phyloP scores from a whole-genome alignment of 352 stramenopile species.

The Achlya hypogyna region DNA sequence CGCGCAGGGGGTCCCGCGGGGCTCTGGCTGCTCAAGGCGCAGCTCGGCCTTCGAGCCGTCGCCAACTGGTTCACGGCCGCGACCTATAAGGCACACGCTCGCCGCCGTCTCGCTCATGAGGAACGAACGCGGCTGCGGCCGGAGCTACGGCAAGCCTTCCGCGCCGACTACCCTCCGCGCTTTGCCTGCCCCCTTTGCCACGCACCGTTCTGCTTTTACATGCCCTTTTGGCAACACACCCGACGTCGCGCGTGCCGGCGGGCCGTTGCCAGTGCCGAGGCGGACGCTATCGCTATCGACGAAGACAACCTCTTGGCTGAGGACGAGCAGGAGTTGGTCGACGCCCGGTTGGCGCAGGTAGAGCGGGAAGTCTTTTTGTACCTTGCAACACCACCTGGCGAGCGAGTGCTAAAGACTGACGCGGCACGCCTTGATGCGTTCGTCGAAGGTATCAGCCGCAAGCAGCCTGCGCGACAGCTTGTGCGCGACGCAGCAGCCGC shows the following conservation, averaged over 20 bases:
- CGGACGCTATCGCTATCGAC: neutral
- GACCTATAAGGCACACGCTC: neutral
- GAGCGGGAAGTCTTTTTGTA: neutral
- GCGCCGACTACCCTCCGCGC: neutral
- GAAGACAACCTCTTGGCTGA: neutral
- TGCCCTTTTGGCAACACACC: neutral
- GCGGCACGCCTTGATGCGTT: neutral
- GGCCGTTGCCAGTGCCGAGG: neutral
- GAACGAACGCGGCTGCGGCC: neutral
- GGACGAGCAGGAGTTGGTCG: neutral
- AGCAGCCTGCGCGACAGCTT: too few relatives aligned
- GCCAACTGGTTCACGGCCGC: slow-evolving; percentile 9
- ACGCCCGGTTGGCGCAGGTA: neutral
- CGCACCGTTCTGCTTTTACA: slow-evolving; percentile 1
- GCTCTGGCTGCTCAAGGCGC: neutral
- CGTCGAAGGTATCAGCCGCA: neutral
- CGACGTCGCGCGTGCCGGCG: neutral
- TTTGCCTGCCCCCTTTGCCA: slow-evolving; percentile 7
- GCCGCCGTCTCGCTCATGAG: neutral
- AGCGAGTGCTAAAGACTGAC: neutral
- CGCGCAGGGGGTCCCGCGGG: too few relatives aligned
- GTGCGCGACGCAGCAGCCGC: too few relatives aligned
- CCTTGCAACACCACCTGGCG: neutral
- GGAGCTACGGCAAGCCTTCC: neutral
- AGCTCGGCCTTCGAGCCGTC: neutral